These are phyloP conservation scores for Neocatenulostroma microsporum DNA, from an alignment of 2,329 filamentous ascomycete species.

Conservation along the genomic window DNA sequence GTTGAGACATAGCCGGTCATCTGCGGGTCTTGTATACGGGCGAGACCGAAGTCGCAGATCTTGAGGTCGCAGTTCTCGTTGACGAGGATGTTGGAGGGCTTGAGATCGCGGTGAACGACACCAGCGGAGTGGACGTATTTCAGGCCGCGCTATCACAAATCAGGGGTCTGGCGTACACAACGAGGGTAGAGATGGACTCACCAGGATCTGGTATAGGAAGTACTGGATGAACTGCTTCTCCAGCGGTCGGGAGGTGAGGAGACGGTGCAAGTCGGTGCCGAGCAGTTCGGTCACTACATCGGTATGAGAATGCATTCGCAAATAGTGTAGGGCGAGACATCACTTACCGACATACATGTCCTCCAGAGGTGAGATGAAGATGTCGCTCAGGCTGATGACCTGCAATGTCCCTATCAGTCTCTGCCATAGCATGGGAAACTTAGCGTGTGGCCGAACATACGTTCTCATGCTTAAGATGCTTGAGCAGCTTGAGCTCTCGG, in stretches of 20 bases:
- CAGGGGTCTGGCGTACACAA: background rate
- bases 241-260: constrained; percentile 87
- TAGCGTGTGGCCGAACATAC: too few relatives aligned
- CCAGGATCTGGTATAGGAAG: constrained; percentile 98
- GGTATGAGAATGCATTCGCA: constrained; percentile 42
- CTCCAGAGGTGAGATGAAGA: constrained; percentile 98
- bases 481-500: constrained; percentile 91
- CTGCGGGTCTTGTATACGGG: constrained; percentile 95
- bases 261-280: constrained; percentile 89
- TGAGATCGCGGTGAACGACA: constrained; percentile 94
- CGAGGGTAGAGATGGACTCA: constrained; percentile 39
- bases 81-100: constrained; percentile 97
- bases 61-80: constrained; percentile 99
- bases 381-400: constrained; percentile 98
- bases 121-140: constrained; percentile 99
- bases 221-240: constrained; percentile 99
- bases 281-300: constrained; percentile 98
- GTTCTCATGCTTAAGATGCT: constrained; percentile 95
- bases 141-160: constrained; percentile 63
- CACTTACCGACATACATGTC: constrained; percentile 64
- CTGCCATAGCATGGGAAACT: background rate
- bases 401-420: constrained; percentile 11
- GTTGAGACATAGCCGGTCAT: constrained; percentile 99
- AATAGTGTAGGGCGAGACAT: constrained; percentile 20
- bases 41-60: constrained; percentile 97